phyloP scores from a whole-genome alignment of 768 basidiomycete genomes.

The Psilocybe azurescens region DNA sequence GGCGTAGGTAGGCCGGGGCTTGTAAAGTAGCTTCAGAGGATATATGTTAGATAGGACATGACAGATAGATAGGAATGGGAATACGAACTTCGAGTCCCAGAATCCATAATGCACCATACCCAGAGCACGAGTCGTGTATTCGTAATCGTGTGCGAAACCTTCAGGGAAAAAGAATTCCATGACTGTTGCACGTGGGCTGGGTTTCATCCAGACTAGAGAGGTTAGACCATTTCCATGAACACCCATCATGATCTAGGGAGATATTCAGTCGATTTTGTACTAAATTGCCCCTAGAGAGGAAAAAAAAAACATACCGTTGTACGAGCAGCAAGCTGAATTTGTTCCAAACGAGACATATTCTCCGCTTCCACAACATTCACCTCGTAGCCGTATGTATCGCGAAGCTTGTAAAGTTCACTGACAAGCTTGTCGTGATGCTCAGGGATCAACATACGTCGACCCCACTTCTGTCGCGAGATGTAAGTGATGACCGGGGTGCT shows the following conservation, averaged over 20 bases:
- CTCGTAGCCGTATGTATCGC: conserved; percentile 79
- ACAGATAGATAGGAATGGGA: no score
- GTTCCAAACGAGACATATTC: conserved; percentile 78
- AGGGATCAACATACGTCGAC: conserved; percentile 76
- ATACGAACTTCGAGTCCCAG: conserved; percentile 71
- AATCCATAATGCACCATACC: conserved; percentile 88
- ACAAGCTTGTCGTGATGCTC: conserved; percentile 85
- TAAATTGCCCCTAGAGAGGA: not conserved
- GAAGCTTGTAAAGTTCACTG: conserved; percentile 68
- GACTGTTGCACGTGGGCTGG: conserved; percentile 80
- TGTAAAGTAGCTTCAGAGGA: conserved; percentile 64
- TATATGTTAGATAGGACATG: not conserved
- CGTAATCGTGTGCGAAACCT: conserved; percentile 88
- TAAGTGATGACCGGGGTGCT: conserved; percentile 88
- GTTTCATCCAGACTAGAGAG: conserved; percentile 91
- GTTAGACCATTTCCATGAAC: conserved; percentile 94
- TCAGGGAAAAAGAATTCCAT: conserved; percentile 90
- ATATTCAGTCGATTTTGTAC: not conserved
- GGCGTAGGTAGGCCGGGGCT: conserved; percentile 71
- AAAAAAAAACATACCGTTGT: conserved; percentile 69
- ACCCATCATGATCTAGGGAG: conserved; percentile 89
- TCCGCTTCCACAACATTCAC: conserved; percentile 90
- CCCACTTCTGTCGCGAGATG: conserved; percentile 89
- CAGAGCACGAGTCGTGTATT: conserved; percentile 79
- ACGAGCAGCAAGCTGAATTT: conserved; percentile 78